Evolutionary conservation across 768 basidiomycete genomes (phyloP).

Genomic region (Mycena capillaripes): DNA sequence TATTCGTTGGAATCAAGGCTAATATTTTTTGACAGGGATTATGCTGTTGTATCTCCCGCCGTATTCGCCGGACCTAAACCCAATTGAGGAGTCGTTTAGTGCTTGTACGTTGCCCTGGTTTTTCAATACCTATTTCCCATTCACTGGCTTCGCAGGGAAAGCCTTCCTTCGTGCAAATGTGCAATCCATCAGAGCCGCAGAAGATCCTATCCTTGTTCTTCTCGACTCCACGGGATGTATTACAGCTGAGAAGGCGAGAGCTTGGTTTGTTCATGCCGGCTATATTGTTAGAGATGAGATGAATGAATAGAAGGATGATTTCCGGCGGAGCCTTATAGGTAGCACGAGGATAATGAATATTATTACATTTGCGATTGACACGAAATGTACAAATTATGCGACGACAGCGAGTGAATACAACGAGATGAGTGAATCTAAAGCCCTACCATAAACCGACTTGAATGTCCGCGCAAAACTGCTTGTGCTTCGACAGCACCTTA

Average conservation of each 20-base stretch:
- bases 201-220: constrained; percentile 25
- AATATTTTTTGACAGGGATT: not conserved
- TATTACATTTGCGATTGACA: too few relatives aligned
- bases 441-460: too few relatives aligned
- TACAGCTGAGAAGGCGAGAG: constrained; percentile 37
- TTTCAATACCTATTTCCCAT: not conserved
- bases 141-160: constrained; percentile 7
- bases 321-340: too few relatives aligned
- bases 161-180: constrained; percentile 30
- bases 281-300: too few relatives aligned
- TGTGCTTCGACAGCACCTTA: too few relatives aligned
- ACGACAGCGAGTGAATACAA: too few relatives aligned
- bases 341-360: too few relatives aligned
- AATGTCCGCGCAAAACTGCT: too few relatives aligned
- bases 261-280: constrained; percentile 41
- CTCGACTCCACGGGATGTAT: constrained; percentile 38
- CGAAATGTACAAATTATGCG: too few relatives aligned
- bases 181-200: not conserved
- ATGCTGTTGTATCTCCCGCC: constrained; percentile 46
- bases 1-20: not conserved
- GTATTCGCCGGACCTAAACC: constrained; percentile 54
- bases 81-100: constrained; percentile 51
- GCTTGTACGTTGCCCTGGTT: constrained; percentile 9
- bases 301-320: too few relatives aligned
- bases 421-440: too few relatives aligned